A percentile compares a stretch with the other conserved stretches of the same genome.
Conservation (phyloP, 805 yeast genomes). For the Starmerella kuoi region DNA sequence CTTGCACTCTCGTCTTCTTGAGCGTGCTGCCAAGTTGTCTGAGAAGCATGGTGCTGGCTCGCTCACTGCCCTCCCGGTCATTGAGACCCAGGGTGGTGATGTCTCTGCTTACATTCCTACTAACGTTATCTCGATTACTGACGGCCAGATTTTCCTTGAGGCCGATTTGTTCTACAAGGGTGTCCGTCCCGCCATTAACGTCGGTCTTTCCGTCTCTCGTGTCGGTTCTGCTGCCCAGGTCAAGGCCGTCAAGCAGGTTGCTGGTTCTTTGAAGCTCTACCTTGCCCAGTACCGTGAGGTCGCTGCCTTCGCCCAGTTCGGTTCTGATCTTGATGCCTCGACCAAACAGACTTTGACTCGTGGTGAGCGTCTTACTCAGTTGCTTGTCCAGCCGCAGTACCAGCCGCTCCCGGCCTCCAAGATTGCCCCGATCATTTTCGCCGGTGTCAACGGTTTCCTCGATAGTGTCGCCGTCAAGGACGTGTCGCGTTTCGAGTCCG, state of each 20-base stretch:
- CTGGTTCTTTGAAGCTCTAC: conserved; percentile 99
- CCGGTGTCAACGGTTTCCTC: conserved; percentile 99
- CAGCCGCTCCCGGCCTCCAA: conserved; percentile 96
- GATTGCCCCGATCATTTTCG: conserved; percentile 96
- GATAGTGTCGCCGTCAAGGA: conserved; percentile 75
- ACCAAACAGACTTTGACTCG: conserved; percentile 97
- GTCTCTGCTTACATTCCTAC: conserved; percentile 96
- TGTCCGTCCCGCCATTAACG: conserved; percentile 99
- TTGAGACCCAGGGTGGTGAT: conserved; percentile 99
- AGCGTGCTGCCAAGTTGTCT: conserved; percentile 96
- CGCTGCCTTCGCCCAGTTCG: conserved; percentile 99
- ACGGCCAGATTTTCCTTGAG: conserved; percentile 97
- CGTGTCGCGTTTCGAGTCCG: conserved; percentile 81
- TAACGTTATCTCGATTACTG: conserved; percentile 93
- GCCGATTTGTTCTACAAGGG: conserved; percentile 99
- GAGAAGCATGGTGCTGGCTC: conserved; percentile 85
- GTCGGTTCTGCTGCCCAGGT: conserved; percentile 99
- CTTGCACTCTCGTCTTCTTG: conserved; percentile 88
- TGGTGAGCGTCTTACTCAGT: conserved; percentile 99
- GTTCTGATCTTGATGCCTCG: conserved; percentile 99
- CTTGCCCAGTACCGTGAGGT: conserved; percentile 99
- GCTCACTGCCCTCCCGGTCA: conserved; percentile 88
- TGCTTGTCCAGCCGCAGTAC: conserved; percentile 96
- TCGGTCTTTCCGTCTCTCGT: conserved; percentile 99
- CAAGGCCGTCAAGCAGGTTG: conserved; percentile 99